A percentile compares a stretch with the other conserved stretches of the same genome.
phyloP scores from a whole-genome alignment of 2,329 filamentous ascomycete species.

The Ophiostoma quercus region DNA sequence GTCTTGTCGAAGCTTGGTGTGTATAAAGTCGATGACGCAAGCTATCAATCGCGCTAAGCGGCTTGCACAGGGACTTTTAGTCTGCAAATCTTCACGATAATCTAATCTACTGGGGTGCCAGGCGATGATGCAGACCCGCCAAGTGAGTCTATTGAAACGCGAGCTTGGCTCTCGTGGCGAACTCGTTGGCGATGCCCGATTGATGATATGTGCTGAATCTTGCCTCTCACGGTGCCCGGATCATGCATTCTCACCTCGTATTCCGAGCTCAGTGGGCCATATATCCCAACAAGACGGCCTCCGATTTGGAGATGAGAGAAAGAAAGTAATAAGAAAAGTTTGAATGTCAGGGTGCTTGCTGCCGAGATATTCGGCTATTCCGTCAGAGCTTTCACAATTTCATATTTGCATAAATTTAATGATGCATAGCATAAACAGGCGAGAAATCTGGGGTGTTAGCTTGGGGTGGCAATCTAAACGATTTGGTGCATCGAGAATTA shows the following conservation, averaged over 20 bases:
- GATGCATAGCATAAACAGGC: too few species aligned
- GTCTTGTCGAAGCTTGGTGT: neutral
- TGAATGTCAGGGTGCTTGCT: neutral
- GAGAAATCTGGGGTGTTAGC: too few species aligned
- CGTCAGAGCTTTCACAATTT: neutral
- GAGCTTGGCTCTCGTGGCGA: neutral
- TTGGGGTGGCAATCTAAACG: too few species aligned
- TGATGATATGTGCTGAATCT: neutral
- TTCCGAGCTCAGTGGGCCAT: neutral
- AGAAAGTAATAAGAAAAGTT: neutral
- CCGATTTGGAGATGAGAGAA: neutral
- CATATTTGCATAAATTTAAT: neutral
- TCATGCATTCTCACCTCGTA: neutral
- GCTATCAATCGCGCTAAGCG: neutral
- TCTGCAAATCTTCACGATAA: neutral
- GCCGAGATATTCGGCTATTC: neutral
- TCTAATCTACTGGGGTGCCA: neutral
- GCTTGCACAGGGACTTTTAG: neutral
- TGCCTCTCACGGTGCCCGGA: neutral
- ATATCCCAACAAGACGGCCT: neutral
- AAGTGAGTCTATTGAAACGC: neutral
- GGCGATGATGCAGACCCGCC: neutral
- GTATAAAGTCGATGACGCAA: neutral
- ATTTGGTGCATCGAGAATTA: too few species aligned
- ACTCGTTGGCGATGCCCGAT: neutral